Evolutionary conservation across 2,329 filamentous ascomycete genomes (phyloP).

Genomic region (Xylariaceae sp.): DNA sequence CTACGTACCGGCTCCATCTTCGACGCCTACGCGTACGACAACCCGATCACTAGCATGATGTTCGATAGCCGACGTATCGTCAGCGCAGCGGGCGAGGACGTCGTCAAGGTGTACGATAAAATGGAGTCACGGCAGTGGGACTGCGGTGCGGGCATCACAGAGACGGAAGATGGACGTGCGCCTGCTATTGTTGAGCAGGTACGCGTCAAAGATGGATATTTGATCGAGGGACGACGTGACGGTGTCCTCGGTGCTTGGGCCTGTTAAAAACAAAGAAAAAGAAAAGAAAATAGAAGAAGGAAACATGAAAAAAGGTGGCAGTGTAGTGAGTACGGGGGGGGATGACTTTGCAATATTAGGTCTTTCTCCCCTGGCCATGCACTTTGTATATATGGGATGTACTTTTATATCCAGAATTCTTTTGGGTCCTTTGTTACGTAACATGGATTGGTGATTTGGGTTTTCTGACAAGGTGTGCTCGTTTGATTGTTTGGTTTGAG

Average conservation of each 20-base stretch:
- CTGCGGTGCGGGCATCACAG: slow-evolving; percentile 75
- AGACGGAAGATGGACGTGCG: slow-evolving; percentile 58
- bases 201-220: slow-evolving; percentile 86
- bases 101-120: slow-evolving; percentile 98
- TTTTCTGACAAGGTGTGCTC: neutral
- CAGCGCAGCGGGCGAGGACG: slow-evolving; percentile 81
- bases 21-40: slow-evolving; percentile 93
- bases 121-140: slow-evolving; percentile 94
- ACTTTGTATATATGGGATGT: slow-evolving; percentile 1
- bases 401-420: neutral
- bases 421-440: neutral
- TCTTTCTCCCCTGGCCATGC: neutral
- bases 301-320: neutral
- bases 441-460: neutral
- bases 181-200: slow-evolving; percentile 75
- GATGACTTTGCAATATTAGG: neutral
- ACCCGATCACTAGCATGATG: slow-evolving; percentile 92
- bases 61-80: slow-evolving; percentile 90
- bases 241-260: slow-evolving; percentile 84
- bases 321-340: neutral
- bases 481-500: no score
- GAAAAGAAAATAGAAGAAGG: neutral
- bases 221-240: slow-evolving; percentile 83
- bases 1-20: slow-evolving; percentile 91
- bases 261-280: slow-evolving; percentile 19